Conservation (phyloP, 2,329 filamentous ascomycete species). For the Cadophora gregata region DNA sequence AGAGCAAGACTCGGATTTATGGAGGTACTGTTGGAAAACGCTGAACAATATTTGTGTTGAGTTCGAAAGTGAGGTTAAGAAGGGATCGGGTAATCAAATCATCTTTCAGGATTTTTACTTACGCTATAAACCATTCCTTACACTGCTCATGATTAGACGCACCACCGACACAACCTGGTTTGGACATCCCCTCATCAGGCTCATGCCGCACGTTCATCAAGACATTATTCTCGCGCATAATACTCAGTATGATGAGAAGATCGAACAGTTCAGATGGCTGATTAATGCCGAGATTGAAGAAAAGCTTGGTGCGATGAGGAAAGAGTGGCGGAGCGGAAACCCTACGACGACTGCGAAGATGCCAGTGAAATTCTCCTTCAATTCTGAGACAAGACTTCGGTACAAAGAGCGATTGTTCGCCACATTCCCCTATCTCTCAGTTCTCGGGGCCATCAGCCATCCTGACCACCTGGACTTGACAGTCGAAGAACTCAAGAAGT, state of each 20-base stretch:
- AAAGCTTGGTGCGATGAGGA: constrained; percentile 5
- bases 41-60: constrained; percentile 26
- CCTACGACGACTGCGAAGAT: neutral
- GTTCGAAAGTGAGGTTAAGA: constrained; percentile 27
- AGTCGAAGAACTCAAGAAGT: constrained; percentile 22
- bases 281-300: constrained; percentile 4
- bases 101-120: constrained; percentile 9
- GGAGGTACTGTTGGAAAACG: constrained; percentile 15
- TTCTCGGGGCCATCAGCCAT: constrained; percentile 8
- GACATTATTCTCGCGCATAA: constrained; percentile 28
- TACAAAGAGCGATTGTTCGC: constrained; percentile 29
- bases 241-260: constrained; percentile 4
- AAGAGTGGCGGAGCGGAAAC: constrained; percentile 1
- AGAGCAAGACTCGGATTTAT: constrained; percentile 8
- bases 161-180: constrained; percentile 33
- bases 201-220: constrained; percentile 32
- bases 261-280: constrained; percentile 9
- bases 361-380: constrained; percentile 20
- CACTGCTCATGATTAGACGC: constrained; percentile 33
- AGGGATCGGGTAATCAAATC: constrained; percentile 8
- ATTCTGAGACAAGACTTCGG: constrained; percentile 5
- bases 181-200: constrained; percentile 29
- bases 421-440: constrained; percentile 30
- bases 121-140: constrained; percentile 28
- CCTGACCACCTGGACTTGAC: constrained; percentile 23